Base-by-base conservation (phyloP, 2,329 filamentous ascomycete genomes). In the Pezicula carpinea region DNA sequence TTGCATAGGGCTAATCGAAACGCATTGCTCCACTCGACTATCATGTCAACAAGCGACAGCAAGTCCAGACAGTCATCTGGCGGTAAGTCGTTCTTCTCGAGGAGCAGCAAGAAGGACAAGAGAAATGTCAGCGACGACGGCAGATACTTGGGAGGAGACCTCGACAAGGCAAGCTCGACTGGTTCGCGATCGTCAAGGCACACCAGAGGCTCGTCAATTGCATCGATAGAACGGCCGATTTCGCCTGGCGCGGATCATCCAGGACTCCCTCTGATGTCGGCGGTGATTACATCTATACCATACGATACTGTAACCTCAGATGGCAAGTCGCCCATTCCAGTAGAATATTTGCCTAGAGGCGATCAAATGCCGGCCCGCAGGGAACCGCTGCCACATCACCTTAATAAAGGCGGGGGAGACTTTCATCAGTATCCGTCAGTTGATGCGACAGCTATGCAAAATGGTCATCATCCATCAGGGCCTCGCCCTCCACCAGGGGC, bases 391-490 rank as follows among this genome's bases (percentile, higher is more conserved):
- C 88, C 90, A 23, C 87, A 93, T 66, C 89, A 95, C 61, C 70
- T 95, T 45, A 91, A 89, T 66, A 91, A 89, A 69, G 76, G 74
- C 55, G 80, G 80, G 41, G 72, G 73, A 57, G 91, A 96, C 67
- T 96, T 83, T 63, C 89, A 96, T 69, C 92, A 96, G 62, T 96
- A 96, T 65, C 89, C 90, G 35, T 78, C 78, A 44, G 82, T 87
- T 64, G 83, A 85, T 55, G 71, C 79, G 23, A 68, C 76, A 42
- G 64, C 70, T 33, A 62, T 71, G 46, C 68, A 72, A 49, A 74
- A 70, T 56, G 64, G 72, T 48, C 72, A 77, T 33, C 80, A 85
- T 59, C 72, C 77, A 36, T 77, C 79, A 7, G 80, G 80, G 10
- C 76, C 80, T 48, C 75, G 83, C 53, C 81, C 79, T 32, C 79